phyloP scores from a whole-genome alignment of 345 rosid species.

The Linum tenue region DNA sequence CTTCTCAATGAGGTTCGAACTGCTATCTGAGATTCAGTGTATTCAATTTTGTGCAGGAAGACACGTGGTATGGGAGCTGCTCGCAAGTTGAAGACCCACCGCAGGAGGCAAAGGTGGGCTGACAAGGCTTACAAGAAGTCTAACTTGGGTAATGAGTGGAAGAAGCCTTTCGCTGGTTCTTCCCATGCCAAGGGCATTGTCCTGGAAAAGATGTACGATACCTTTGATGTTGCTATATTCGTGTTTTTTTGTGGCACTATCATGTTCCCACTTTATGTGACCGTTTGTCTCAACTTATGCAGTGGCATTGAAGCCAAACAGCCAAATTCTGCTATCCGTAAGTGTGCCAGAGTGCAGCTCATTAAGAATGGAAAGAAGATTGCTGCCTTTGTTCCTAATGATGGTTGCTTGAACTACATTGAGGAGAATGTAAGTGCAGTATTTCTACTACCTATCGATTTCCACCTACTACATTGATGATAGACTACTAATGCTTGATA shows the following conservation, averaged over 20 bases:
- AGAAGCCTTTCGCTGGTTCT: constrained; percentile 69
- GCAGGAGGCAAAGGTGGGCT: constrained; percentile 85
- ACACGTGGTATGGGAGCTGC: constrained; percentile 74
- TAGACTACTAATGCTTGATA: background rate
- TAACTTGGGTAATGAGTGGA: constrained; percentile 83
- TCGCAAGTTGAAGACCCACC: constrained; percentile 70
- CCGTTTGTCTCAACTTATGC: constrained; percentile 17
- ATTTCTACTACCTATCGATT: background rate
- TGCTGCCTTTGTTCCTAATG: constrained; percentile 92
- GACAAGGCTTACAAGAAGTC: constrained; percentile 86
- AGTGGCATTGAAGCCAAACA: constrained; percentile 97
- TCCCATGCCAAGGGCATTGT: constrained; percentile 70
- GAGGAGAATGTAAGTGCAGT: constrained; percentile 66
- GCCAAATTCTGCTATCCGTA: constrained; percentile 97
- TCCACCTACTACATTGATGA: background rate
- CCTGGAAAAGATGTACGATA: constrained; percentile 50
- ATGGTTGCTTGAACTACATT: constrained; percentile 90
- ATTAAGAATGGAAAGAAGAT: constrained; percentile 95
- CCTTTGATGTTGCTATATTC: background rate
- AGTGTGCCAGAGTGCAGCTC: constrained; percentile 89
- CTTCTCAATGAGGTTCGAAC: background rate
- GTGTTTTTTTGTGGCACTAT: no score
- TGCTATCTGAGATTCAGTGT: background rate
- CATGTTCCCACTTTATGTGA: background rate
- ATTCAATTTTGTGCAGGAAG: constrained; percentile 27